phyloP scores from a whole-genome alignment of 2,329 filamentous ascomycete species.

The Claviceps quebecensis region DNA sequence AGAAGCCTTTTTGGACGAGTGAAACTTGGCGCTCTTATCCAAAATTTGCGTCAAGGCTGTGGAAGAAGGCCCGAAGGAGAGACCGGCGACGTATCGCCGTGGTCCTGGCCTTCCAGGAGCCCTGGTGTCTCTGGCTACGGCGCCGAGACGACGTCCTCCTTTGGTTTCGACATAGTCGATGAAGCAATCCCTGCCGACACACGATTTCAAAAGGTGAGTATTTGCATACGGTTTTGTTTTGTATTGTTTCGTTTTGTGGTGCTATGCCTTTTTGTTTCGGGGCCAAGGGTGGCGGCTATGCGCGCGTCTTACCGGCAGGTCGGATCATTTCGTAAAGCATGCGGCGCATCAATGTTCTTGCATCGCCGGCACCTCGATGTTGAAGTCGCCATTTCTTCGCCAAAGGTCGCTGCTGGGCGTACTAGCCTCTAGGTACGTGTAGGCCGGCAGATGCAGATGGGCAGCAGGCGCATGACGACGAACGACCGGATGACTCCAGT shows the following conservation, averaged over 20 bases:
- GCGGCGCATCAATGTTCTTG: conserved; percentile 17
- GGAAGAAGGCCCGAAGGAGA: conserved; percentile 76
- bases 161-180: conserved; percentile 65
- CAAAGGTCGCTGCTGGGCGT: not conserved
- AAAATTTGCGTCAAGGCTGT: conserved; percentile 63
- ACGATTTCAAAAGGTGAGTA: not conserved
- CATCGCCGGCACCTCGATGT: conserved; percentile 20
- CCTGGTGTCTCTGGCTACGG: conserved; percentile 34
- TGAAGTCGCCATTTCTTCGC: not conserved
- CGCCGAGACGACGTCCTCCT: conserved; percentile 55
- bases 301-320: conserved; percentile 17
- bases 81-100: conserved; percentile 51
- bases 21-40: conserved; percentile 51
- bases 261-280: not conserved
- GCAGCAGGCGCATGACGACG: not conserved
- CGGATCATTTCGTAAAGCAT: conserved; percentile 17
- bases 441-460: not conserved
- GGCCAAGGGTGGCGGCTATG: not conserved
- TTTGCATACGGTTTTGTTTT: not conserved
- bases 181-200: conserved; percentile 47
- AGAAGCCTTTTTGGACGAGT: conserved; percentile 49
- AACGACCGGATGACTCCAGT: not conserved
- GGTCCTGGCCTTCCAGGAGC: conserved; percentile 19
- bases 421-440: not conserved
- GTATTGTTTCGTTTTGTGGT: not conserved